Conservation (phyloP, 306 rosid genomes). For the Glycine soja region DNA sequence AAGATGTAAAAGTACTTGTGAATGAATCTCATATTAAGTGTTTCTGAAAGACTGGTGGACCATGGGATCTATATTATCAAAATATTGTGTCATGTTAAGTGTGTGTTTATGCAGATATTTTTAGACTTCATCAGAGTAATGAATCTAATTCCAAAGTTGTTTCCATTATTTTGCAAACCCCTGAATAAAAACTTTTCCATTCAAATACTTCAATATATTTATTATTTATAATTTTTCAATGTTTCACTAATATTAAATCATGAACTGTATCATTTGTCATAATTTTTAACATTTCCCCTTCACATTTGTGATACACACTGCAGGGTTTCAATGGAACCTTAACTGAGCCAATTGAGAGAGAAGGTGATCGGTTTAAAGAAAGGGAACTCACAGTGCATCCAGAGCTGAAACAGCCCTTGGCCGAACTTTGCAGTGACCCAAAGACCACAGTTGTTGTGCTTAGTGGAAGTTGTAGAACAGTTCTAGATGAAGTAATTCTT, state of each 20-base stretch:
- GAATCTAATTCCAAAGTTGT: conserved; percentile 28
- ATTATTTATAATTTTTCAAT: background rate
- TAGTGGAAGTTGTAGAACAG: conserved; percentile 80
- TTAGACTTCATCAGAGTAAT: conserved; percentile 6
- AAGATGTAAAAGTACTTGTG: too few species aligned
- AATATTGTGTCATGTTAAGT: background rate
- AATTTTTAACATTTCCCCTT: conserved; percentile 34
- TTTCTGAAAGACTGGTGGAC: too few species aligned
- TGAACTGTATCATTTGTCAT: conserved; percentile 25
- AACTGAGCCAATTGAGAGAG: conserved; percentile 89
- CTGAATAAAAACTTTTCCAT: background rate
- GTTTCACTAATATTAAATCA: conserved; percentile 32
- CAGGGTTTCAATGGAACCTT: conserved; percentile 95
- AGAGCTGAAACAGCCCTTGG: conserved; percentile 69
- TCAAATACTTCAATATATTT: background rate
- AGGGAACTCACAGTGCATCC: conserved; percentile 92
- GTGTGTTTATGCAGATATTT: background rate
- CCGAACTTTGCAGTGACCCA: conserved; percentile 71
- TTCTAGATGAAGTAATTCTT: conserved; percentile 75
- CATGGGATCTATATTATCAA: too few species aligned
- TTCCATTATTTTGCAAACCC: background rate
- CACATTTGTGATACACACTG: conserved; percentile 44
- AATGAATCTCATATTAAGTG: too few species aligned
- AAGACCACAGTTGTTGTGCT: conserved; percentile 87
- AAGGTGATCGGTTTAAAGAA: conserved; percentile 89